phyloP scores from a whole-genome alignment of 2,329 filamentous ascomycete species.

The Claviceps maximensis region DNA sequence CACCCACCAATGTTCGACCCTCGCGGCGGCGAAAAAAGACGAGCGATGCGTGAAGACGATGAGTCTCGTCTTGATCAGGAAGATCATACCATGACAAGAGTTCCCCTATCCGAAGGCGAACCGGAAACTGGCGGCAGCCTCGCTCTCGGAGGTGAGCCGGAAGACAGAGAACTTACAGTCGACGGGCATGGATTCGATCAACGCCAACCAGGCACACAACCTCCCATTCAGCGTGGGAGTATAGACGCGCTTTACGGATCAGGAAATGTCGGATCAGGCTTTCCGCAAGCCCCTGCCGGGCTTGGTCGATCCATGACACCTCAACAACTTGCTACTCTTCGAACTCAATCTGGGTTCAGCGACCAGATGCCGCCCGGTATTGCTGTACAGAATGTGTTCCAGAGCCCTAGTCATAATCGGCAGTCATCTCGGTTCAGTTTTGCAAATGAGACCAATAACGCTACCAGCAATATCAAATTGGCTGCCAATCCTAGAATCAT shows the following conservation, averaged over 20 bases:
- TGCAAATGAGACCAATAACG: conserved; percentile 53
- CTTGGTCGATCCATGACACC: conserved; percentile 63
- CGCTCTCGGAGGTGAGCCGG: conserved; percentile 83
- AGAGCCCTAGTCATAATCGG: conserved; percentile 58
- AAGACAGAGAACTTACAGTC: conserved; percentile 52
- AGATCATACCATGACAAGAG: conserved; percentile 30
- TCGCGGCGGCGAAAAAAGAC: conserved; percentile 68
- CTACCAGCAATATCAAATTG: conserved; percentile 51
- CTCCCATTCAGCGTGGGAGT: conserved; percentile 57
- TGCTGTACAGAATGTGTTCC: conserved; percentile 35
- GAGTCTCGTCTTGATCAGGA: conserved; percentile 39
- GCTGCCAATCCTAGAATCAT: conserved; percentile 68
- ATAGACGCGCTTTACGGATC: conserved; percentile 42
- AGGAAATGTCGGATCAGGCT: conserved; percentile 32
- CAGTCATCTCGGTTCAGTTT: conserved; percentile 85
- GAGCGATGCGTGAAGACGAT: conserved; percentile 63
- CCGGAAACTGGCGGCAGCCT: conserved; percentile 72
- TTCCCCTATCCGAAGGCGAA: conserved; percentile 51
- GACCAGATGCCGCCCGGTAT: conserved; percentile 49
- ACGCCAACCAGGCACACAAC: conserved; percentile 56
- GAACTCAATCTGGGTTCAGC: conserved; percentile 46
- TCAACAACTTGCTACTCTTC: conserved; percentile 56
- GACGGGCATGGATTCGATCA: conserved; percentile 40
- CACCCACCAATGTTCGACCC: conserved; percentile 69
- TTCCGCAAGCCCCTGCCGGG: conserved; percentile 34